Evolutionary conservation across 2,329 filamentous ascomycete species (phyloP).

Genomic region (Beauveria brongniartii): DNA sequence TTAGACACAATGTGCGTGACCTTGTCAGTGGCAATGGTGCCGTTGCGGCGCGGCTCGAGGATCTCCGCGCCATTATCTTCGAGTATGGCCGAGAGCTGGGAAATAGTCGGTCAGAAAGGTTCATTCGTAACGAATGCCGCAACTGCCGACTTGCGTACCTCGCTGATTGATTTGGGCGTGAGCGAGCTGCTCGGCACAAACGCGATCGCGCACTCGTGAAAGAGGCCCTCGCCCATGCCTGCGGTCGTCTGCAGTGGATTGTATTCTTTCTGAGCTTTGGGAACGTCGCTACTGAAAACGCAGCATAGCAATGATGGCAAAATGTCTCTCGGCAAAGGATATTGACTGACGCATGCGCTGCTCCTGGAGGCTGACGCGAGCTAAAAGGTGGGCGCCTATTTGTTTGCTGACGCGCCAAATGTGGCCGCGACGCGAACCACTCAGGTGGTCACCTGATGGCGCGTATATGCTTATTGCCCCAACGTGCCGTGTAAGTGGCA

Average conservation of each 20-base stretch:
- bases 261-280: no score
- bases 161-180: constrained; percentile 31
- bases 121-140: background rate
- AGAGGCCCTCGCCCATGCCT: constrained; percentile 28
- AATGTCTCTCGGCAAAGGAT: background rate
- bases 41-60: constrained; percentile 38
- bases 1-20: constrained; percentile 55
- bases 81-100: constrained; percentile 35
- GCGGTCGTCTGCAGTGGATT: background rate
- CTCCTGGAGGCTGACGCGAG: background rate
- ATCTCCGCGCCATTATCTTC: constrained; percentile 43
- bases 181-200: constrained; percentile 37
- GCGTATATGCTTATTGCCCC: background rate
- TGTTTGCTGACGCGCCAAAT: constrained; percentile 9
- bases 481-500: background rate
- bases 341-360: background rate
- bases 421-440: constrained; percentile 26
- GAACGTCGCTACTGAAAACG: background rate
- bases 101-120: background rate
- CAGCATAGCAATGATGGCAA: background rate
- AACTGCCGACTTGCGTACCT: constrained; percentile 22
- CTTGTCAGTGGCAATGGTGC: constrained; percentile 37
- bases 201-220: constrained; percentile 35
- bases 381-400: constrained; percentile 11
- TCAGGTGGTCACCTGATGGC: constrained; percentile 28